phyloP scores from a whole-genome alignment of 2,329 filamentous ascomycete species.

The Alternaria brassicicola region DNA sequence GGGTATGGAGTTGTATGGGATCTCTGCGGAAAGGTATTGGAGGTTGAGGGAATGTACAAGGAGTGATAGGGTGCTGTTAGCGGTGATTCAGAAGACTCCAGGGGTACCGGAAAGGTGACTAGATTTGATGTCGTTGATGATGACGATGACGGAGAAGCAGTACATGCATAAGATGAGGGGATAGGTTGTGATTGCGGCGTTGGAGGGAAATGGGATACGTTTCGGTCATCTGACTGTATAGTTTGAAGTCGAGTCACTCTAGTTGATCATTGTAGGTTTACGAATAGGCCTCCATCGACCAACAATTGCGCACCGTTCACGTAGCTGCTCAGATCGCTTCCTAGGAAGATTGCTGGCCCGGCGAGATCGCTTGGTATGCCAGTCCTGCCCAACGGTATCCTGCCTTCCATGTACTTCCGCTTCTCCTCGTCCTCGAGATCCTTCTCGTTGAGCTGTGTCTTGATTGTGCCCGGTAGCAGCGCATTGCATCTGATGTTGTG shows the following conservation, averaged over 20 bases:
- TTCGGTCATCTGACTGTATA: neutral
- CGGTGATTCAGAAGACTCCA: neutral
- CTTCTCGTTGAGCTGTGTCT: conserved; percentile 82
- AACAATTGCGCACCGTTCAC: conserved; percentile 77
- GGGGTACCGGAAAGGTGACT: neutral
- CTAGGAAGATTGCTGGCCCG: conserved; percentile 84
- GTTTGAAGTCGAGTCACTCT: neutral
- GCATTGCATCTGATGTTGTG: conserved; percentile 83
- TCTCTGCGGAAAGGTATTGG: neutral
- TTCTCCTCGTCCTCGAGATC: conserved; percentile 77
- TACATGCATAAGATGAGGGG: neutral
- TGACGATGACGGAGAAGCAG: neutral
- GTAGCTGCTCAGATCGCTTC: conserved; percentile 68
- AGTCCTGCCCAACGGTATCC: conserved; percentile 70
- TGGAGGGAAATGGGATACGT: neutral
- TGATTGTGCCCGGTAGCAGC: conserved; percentile 79
- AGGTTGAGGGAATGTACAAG: neutral
- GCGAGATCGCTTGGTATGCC: conserved; percentile 69
- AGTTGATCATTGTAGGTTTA: conserved; percentile 65
- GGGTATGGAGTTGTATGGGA: neutral
- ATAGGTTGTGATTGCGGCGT: neutral
- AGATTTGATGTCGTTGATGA: neutral
- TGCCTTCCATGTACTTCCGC: conserved; percentile 76
- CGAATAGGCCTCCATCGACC: conserved; percentile 88
- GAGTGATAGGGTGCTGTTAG: neutral